phyloP scores from a whole-genome alignment of 2,329 filamentous ascomycete genomes.

The Penicillium sp. region DNA sequence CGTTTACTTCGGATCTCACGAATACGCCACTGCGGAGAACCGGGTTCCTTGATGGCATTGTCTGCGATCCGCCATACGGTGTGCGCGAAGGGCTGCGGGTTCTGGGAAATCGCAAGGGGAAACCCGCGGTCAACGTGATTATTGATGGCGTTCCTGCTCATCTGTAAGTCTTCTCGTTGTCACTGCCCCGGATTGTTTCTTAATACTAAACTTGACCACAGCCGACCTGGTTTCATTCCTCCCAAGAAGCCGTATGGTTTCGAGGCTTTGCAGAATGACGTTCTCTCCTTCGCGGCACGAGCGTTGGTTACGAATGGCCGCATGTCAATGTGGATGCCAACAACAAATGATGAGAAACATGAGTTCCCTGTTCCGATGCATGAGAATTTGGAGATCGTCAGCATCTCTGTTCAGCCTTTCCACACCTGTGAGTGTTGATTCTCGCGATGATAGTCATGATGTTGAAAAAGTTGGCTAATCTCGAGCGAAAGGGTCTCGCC shows the following conservation, averaged over 20 bases:
- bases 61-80: constrained; percentile 95
- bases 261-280: constrained; percentile 81
- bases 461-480: constrained; percentile 1
- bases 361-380: constrained; percentile 75
- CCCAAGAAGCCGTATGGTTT: constrained; percentile 94
- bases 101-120: constrained; percentile 67
- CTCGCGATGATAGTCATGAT: neutral
- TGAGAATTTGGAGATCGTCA: constrained; percentile 67
- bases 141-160: constrained; percentile 68
- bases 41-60: constrained; percentile 76
- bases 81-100: constrained; percentile 89
- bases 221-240: constrained; percentile 67
- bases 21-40: constrained; percentile 68
- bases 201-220: constrained; percentile 23
- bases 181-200: neutral
- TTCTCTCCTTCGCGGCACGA: constrained; percentile 73
- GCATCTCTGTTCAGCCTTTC: constrained; percentile 79
- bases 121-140: constrained; percentile 53
- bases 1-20: constrained; percentile 81
- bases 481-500: constrained; percentile 66
- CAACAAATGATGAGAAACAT: constrained; percentile 71
- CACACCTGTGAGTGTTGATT: constrained; percentile 67
- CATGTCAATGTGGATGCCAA: constrained; percentile 96
- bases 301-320: constrained; percentile 75
- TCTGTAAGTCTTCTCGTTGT: constrained; percentile 49